Conservation (phyloP, 768 basidiomycete species). For the Candolleomyces eurysporus region DNA sequence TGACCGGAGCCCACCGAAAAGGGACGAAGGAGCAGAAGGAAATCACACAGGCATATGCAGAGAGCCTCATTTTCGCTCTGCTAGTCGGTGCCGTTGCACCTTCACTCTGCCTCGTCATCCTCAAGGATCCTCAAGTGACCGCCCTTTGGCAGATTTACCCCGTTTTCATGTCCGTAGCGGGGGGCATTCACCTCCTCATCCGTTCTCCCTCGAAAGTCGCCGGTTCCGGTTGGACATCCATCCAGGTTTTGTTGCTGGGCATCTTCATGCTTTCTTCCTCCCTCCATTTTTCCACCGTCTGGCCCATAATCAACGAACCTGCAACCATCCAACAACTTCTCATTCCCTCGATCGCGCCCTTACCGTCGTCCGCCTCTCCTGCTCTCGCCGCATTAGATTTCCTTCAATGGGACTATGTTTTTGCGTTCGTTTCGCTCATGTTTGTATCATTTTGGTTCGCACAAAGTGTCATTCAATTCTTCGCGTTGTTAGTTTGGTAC, state of each 20-base stretch:
- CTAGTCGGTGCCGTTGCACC: slow-evolving; percentile 46
- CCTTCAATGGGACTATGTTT: slow-evolving; percentile 50
- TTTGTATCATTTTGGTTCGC: slow-evolving; percentile 52
- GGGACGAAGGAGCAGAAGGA: slow-evolving; percentile 14
- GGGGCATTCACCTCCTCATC: slow-evolving; percentile 35
- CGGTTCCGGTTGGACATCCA: slow-evolving; percentile 34
- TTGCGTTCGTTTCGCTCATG: slow-evolving; percentile 38
- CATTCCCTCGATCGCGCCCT: slow-evolving; percentile 32
- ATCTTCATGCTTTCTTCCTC: slow-evolving; percentile 42
- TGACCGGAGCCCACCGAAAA: slow-evolving; percentile 28
- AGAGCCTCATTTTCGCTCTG: slow-evolving; percentile 51
- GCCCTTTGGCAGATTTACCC: slow-evolving; percentile 58
- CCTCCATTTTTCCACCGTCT: slow-evolving; percentile 38
- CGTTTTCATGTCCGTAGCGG: slow-evolving; percentile 40
- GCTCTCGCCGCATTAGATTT: slow-evolving; percentile 30
- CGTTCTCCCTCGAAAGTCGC: slow-evolving; percentile 31
- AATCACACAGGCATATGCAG: slow-evolving; percentile 42
- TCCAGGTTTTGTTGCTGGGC: slow-evolving; percentile 37
- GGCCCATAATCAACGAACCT: slow-evolving; percentile 31
- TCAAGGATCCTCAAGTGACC: slow-evolving; percentile 42
- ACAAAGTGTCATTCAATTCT: slow-evolving; percentile 25
- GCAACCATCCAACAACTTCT: slow-evolving; percentile 30
- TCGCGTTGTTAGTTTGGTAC: slow-evolving; percentile 42
- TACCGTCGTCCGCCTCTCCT: slow-evolving; percentile 25
- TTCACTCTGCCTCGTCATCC: slow-evolving; percentile 40